Conservation (phyloP, 192 early-diverging fungal species). For the Backusella tuberculispora region DNA sequence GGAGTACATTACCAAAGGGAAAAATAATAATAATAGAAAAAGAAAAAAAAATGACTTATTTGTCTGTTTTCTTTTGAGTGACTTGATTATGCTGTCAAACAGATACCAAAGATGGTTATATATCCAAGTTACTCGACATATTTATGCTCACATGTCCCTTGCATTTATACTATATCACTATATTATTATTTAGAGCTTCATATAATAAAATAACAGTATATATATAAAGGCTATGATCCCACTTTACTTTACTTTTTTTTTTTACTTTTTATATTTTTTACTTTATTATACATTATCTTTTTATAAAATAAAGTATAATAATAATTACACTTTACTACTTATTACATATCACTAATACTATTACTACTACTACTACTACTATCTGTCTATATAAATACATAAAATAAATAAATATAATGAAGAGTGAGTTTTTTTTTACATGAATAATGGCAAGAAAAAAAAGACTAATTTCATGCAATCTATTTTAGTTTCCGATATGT, state of each 20-base stretch:
- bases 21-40: not conserved
- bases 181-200: not conserved
- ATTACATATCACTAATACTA: not conserved
- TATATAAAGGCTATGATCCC: not conserved
- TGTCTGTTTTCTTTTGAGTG: conserved; percentile 20
- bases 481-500: conserved; percentile 32
- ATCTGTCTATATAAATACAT: not conserved
- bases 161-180: not conserved
- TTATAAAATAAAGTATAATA: not conserved
- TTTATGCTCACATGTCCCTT: conserved; percentile 15
- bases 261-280: not conserved
- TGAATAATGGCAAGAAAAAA: not conserved
- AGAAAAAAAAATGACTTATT: not conserved
- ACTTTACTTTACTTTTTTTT: not conserved
- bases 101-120: conserved; percentile 21
- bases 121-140: conserved; percentile 9
- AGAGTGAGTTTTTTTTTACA: conserved; percentile 11
- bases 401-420: conserved; percentile 8
- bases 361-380: not conserved
- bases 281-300: not conserved
- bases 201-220: not conserved
- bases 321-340: not conserved
- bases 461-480: not conserved
- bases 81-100: conserved; percentile 23
- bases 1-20: conserved; percentile 26